A percentile compares a stretch with the other conserved stretches of the same genome.
phyloP scores from a whole-genome alignment of 129 eudicot genomes.

The sunflower (Helianthus annuus) region DNA sequence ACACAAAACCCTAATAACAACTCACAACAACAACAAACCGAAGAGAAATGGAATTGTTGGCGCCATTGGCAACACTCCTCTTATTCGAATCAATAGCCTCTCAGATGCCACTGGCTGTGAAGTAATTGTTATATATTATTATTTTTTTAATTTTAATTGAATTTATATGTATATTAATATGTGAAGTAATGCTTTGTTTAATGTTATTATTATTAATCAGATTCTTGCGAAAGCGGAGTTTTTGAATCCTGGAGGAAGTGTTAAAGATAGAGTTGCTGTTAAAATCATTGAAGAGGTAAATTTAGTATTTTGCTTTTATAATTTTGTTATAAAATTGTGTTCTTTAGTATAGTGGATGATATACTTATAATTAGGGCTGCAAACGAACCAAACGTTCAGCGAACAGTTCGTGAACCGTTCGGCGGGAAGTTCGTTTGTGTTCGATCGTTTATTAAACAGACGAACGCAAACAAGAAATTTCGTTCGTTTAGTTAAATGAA shows the following conservation, averaged over 20 bases:
- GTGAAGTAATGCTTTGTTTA: not conserved
- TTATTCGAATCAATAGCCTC: conserved; percentile 82
- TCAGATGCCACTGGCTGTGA: conserved; percentile 97
- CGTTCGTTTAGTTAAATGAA: too few relatives aligned
- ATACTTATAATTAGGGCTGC: too few relatives aligned
- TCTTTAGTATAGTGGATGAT: not conserved
- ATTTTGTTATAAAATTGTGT: not conserved
- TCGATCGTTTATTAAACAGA: too few relatives aligned
- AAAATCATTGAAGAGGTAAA: conserved; percentile 87
- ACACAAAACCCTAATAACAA: conserved; percentile 19
- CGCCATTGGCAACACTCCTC: conserved; percentile 91
- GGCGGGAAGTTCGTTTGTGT: too few relatives aligned
- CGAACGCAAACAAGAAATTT: too few relatives aligned
- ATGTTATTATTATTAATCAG: conserved; percentile 36
- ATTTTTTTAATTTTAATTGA: not conserved
- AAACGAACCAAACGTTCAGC: too few relatives aligned
- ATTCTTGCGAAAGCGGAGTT: conserved; percentile 92
- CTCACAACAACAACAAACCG: conserved; percentile 26
- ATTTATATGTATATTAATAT: not conserved
- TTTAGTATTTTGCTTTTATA: not conserved
- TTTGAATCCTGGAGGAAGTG: conserved; percentile 98
- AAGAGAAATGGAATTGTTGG: conserved; percentile 57
- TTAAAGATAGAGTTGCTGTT: conserved; percentile 94
- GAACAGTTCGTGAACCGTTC: too few relatives aligned
- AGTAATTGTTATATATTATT: conserved; percentile 31